These are phyloP conservation scores for Corrigiola litoralis DNA, from an alignment of 179 eudicot species.

Conservation along the genomic window DNA sequence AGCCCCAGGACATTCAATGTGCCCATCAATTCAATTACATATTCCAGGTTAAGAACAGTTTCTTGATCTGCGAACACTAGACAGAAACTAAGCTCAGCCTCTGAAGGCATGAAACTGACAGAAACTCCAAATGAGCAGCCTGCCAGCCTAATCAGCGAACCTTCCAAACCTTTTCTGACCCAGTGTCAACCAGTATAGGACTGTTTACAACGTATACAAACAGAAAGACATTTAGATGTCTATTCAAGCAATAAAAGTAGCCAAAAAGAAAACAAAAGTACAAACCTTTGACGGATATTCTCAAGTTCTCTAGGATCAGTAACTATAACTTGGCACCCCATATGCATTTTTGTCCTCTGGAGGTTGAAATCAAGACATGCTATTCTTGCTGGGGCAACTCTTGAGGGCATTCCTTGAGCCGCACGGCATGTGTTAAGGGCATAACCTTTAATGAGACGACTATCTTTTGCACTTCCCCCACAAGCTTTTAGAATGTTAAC, in stretches of 20 bases:
- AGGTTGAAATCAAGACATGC: slow-evolving; percentile 97
- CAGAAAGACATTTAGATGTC: no score
- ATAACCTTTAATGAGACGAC: slow-evolving; percentile 89
- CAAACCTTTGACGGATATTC: slow-evolving; percentile 98
- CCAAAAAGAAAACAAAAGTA: neutral
- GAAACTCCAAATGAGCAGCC: no score
- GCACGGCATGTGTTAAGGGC: slow-evolving; percentile 98
- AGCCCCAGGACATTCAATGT: no score
- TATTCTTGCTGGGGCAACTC: slow-evolving; percentile 86
- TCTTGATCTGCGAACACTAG: no score
- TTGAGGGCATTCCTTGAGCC: slow-evolving; percentile 95
- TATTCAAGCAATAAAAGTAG: neutral
- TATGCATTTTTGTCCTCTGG: slow-evolving; percentile 97
- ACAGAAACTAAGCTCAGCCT: no score
- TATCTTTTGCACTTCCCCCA: slow-evolving; percentile 89
- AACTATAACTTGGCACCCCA: slow-evolving; percentile 95
- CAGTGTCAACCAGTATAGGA: no score
- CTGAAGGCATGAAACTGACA: no score
- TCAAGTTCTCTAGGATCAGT: slow-evolving; percentile 93
- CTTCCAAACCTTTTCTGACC: no score
- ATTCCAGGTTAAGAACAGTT: no score
- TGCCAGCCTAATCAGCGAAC: no score
- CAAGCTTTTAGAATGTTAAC: slow-evolving; percentile 93
- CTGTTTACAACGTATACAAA: no score
- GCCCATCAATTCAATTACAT: no score